Evolutionary conservation across 148 eudicot genomes (phyloP).

Genomic region (Vaccinium vitisidaea): DNA sequence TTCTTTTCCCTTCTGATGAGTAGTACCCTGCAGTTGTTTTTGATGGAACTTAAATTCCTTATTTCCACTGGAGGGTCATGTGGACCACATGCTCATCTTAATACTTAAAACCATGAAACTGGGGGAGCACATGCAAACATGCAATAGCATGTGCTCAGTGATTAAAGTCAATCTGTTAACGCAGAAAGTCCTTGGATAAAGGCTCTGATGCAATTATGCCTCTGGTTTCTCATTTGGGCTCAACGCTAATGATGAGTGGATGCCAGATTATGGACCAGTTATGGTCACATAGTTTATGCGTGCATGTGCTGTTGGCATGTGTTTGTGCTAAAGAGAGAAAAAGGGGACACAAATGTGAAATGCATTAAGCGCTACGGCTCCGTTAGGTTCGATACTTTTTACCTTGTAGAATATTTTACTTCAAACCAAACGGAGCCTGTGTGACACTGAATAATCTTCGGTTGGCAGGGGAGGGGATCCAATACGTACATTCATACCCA

Average conservation of each 20-base stretch:
- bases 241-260: not conserved
- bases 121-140: slow-evolving; percentile 16
- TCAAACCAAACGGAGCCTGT: too few relatives aligned
- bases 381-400: too few relatives aligned
- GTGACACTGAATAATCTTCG: too few relatives aligned
- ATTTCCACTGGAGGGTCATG: not conserved
- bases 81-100: slow-evolving; percentile 4
- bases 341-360: not conserved
- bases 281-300: not conserved
- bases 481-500: not conserved
- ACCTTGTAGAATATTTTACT: too few relatives aligned
- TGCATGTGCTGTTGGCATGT: not conserved
- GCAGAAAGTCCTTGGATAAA: slow-evolving; percentile 6
- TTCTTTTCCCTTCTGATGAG: not conserved
- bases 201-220: not conserved
- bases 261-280: not conserved
- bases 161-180: slow-evolving; percentile 19
- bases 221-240: not conserved
- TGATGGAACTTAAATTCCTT: not conserved
- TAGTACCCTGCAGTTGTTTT: not conserved
- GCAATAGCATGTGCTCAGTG: slow-evolving; percentile 17
- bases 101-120: not conserved
- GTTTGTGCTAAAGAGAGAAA: not conserved
- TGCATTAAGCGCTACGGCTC: too few relatives aligned
- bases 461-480: not conserved